phyloP scores from a whole-genome alignment of 163 green algal genomes.

The Smithsoniella earleae region DNA sequence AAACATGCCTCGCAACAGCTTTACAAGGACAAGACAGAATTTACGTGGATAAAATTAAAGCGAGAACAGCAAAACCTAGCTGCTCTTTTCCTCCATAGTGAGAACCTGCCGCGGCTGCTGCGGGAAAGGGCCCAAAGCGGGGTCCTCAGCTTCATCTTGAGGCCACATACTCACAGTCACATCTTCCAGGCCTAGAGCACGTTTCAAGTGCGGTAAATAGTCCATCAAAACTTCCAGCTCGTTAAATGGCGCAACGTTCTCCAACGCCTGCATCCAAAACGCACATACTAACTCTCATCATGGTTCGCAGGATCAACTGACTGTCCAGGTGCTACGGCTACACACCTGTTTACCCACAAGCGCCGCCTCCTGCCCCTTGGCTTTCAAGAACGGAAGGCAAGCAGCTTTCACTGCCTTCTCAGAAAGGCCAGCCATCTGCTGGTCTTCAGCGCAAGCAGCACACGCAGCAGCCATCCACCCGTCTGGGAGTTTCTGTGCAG shows the following conservation, averaged over 20 bases:
- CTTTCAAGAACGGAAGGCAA: constrained; percentile 88
- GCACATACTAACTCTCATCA: background rate
- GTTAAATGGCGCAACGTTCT: background rate
- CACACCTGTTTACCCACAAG: constrained; percentile 33
- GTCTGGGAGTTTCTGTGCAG: constrained; percentile 32
- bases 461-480: constrained; percentile 35
- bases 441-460: background rate
- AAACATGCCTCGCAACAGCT: no score
- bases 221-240: constrained; percentile 25
- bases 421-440: constrained; percentile 35
- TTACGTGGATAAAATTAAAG: no score
- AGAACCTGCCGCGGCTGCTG: constrained; percentile 3
- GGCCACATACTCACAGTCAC: background rate
- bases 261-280: constrained; percentile 7
- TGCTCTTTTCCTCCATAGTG: no score
- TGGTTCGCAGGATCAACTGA: background rate
- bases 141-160: background rate
- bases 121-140: constrained; percentile 1
- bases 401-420: constrained; percentile 71
- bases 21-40: no score
- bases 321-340: background rate
- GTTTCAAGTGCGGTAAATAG: constrained; percentile 8
- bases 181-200: constrained; percentile 9
- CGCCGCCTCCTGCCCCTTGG: constrained; percentile 71
- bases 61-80: no score